phyloP scores from a whole-genome alignment of 2,329 filamentous ascomycete genomes.

The Cladosporium sp. region DNA sequence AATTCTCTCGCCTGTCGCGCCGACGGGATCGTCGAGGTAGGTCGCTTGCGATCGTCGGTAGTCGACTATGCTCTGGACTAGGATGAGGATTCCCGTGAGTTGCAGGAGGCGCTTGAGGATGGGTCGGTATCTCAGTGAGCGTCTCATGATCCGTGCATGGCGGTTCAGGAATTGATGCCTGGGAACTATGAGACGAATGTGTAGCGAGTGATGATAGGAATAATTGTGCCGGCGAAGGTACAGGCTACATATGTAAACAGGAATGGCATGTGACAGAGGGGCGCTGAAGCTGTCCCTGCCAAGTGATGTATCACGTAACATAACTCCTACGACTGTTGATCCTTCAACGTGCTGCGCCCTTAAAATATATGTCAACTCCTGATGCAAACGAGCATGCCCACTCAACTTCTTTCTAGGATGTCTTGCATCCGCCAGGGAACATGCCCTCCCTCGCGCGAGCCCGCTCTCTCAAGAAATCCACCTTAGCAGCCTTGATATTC shows the following conservation, averaged over 20 bases:
- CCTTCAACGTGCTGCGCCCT: slow-evolving; percentile 4
- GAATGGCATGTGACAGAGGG: not conserved
- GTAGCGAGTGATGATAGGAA: too few species aligned
- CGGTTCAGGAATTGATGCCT: too few species aligned
- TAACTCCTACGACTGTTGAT: not conserved
- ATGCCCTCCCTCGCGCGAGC: not conserved
- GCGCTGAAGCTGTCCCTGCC: slow-evolving; percentile 2
- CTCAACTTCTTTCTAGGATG: not conserved
- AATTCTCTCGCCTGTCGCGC: slow-evolving; percentile 33
- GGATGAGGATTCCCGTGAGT: slow-evolving; percentile 1
- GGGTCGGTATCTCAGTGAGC: slow-evolving; percentile 4
- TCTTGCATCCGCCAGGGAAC: not conserved
- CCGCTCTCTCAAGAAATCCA: not conserved
- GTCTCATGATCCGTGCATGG: slow-evolving; percentile 1
- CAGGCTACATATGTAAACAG: not conserved
- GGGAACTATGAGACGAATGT: too few species aligned
- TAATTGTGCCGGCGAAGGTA: too few species aligned
- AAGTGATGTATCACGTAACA: not conserved
- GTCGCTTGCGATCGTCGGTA: slow-evolving; percentile 1
- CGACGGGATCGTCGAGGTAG: not conserved
- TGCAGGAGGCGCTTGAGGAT: slow-evolving; percentile 10
- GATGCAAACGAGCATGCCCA: not conserved
- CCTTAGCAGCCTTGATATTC: not conserved
- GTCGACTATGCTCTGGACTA: slow-evolving; percentile 10
- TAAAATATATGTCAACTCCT: not conserved